Conservation (phyloP, 495 filamentous ascomycete genomes). For the Recurvomyces mirabilis region DNA sequence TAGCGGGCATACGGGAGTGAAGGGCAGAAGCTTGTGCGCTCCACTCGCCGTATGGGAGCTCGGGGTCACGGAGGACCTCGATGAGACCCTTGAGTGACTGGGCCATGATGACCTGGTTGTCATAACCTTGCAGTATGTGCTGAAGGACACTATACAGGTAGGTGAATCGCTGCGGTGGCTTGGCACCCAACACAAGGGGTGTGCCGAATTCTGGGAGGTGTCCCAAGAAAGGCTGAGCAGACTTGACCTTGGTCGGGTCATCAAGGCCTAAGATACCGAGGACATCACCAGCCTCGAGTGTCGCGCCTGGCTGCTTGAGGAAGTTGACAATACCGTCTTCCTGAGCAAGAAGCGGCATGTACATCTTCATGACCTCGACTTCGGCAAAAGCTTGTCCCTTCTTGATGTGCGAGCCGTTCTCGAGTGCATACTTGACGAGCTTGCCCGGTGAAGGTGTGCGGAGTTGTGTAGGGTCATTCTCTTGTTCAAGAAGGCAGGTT, state of each 20-base stretch:
- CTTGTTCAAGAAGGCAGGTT: constrained; percentile 94
- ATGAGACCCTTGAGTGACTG: constrained; percentile 79
- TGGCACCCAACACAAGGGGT: constrained; percentile 77
- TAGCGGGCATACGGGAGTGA: constrained; percentile 90
- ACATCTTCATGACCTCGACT: constrained; percentile 99
- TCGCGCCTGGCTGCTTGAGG: constrained; percentile 97
- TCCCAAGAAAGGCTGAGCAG: constrained; percentile 89
- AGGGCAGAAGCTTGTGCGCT: constrained; percentile 87
- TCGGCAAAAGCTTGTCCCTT: constrained; percentile 92
- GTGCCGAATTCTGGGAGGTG: constrained; percentile 80
- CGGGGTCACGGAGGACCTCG: constrained; percentile 75
- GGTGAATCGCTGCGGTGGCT: constrained; percentile 79
- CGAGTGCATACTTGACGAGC: constrained; percentile 95
- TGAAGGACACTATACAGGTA: constrained; percentile 64
- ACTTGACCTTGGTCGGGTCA: constrained; percentile 92
- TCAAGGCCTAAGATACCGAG: constrained; percentile 95
- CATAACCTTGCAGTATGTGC: constrained; percentile 87
- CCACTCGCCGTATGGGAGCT: constrained; percentile 95
- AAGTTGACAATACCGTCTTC: constrained; percentile 95
- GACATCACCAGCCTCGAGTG: constrained; percentile 96
- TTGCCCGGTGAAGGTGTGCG: constrained; percentile 93
- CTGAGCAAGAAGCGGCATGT: constrained; percentile 95
- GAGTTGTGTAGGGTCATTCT: constrained; percentile 97
- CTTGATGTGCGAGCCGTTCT: constrained; percentile 89
- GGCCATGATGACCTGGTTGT: constrained; percentile 95